A percentile compares a stretch with the other conserved stretches of the same genome.
These are phyloP conservation scores for Botryosphaeria dothidea DNA, from an alignment of 2,329 filamentous ascomycete genomes.

Conservation along the genomic window DNA sequence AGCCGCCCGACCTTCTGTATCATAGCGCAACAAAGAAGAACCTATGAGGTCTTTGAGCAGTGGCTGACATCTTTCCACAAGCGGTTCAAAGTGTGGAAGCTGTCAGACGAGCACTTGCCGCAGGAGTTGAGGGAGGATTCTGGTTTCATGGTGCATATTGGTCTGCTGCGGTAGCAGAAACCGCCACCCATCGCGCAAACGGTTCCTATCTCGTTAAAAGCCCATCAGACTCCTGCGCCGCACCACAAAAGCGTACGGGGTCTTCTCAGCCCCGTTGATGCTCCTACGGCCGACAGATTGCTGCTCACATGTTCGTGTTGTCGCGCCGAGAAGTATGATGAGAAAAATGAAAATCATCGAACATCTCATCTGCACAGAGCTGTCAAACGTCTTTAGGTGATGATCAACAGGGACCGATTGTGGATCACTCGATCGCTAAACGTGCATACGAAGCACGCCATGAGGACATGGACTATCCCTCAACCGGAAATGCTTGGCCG, in stretches of 20 bases:
- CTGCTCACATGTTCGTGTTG: neutral
- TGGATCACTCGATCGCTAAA: slow-evolving; percentile 10
- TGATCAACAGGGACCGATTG: slow-evolving; percentile 10
- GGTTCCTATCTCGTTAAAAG: neutral
- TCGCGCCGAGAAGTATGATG: neutral
- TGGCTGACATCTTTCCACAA: slow-evolving; percentile 72
- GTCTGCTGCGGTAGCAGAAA: slow-evolving; percentile 35
- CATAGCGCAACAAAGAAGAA: slow-evolving; percentile 85
- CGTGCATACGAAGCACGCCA: slow-evolving; percentile 4
- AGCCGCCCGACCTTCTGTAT: slow-evolving; percentile 67
- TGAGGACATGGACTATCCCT: neutral
- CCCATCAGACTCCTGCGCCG: neutral
- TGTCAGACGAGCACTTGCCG: slow-evolving; percentile 65
- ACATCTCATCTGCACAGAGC: neutral
- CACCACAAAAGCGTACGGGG: too few relatives aligned
- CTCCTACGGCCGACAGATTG: neutral
- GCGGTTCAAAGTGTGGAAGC: slow-evolving; percentile 73
- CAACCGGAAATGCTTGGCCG: slow-evolving; percentile 1
- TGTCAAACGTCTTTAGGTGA: neutral
- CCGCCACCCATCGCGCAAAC: neutral
- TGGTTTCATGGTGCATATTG: slow-evolving; percentile 83
- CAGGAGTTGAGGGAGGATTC: slow-evolving; percentile 61
- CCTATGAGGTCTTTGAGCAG: slow-evolving; percentile 78
- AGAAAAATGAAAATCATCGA: neutral
- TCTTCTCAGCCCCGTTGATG: neutral